Evolutionary conservation across 225 moss, liverwort and hornwort species (phyloP).

Genomic region (Pleurozium schreberi): DNA sequence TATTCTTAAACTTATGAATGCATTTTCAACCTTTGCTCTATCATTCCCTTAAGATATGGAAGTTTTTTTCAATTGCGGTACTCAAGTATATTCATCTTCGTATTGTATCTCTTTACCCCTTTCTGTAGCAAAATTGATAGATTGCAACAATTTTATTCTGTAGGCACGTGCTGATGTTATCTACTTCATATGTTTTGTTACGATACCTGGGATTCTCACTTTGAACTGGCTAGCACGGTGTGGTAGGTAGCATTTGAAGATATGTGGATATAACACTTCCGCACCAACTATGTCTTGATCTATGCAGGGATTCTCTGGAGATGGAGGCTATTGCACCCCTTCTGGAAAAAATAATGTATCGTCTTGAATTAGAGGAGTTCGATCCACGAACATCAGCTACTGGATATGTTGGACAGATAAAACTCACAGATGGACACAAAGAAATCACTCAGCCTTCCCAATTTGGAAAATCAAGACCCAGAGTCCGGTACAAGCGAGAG

Average conservation of each 20-base stretch:
- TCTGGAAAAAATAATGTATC: conserved; percentile 62
- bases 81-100: background rate
- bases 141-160: background rate
- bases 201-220: background rate
- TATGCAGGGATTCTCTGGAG: conserved; percentile 56
- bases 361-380: conserved; percentile 69
- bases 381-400: conserved; percentile 5
- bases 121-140: background rate
- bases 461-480: conserved; percentile 30
- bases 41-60: background rate
- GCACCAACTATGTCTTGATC: background rate
- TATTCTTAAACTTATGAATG: background rate
- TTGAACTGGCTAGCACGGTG: background rate
- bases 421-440: conserved; percentile 2
- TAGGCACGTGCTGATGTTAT: background rate
- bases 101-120: background rate
- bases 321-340: conserved; percentile 70
- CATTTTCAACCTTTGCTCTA: background rate
- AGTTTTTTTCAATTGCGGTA: background rate
- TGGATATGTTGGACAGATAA: conserved; percentile 9
- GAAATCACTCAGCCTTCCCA: conserved; percentile 3
- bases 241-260: background rate
- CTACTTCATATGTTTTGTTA: background rate
- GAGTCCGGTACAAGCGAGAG: conserved; percentile 64
- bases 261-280: background rate